Percentiles rank a stretch among this genome's conserved stretches.
Conservation (phyloP, 345 rosid genomes). For the Sonneratia caseolaris region DNA sequence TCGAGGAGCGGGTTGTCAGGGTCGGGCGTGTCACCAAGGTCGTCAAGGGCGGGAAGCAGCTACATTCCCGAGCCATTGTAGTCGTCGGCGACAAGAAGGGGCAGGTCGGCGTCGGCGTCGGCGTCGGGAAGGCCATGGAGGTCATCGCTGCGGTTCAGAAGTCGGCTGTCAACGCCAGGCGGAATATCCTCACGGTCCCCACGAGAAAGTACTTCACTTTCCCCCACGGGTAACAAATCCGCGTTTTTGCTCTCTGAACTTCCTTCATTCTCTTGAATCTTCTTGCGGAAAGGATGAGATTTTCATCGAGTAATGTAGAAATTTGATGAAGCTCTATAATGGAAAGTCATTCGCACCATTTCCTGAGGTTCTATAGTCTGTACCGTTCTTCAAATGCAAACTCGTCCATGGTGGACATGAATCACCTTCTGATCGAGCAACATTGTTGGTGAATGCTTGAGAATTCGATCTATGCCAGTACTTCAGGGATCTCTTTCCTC, state of each 20-base stretch:
- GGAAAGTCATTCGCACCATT: background rate
- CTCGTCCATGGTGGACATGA: background rate
- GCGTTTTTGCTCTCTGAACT: background rate
- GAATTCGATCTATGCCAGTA: background rate
- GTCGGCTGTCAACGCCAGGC: conserved; percentile 63
- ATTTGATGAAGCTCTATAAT: no score
- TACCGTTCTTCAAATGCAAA: background rate
- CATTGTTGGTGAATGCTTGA: background rate
- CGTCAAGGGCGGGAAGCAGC: conserved; percentile 85
- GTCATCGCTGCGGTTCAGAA: conserved; percentile 73
- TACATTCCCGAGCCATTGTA: conserved; percentile 71
- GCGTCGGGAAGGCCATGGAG: conserved; percentile 81
- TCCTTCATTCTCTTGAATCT: background rate
- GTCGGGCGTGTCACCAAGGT: conserved; percentile 78
- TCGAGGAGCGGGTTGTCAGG: conserved; percentile 85
- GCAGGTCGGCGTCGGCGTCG: conserved; percentile 81
- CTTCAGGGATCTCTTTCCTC: background rate
- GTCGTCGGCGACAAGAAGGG: conserved; percentile 85
- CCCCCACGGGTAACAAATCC: conserved; percentile 50
- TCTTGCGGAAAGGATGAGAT: background rate
- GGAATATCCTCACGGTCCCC: conserved; percentile 66
- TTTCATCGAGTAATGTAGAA: no score
- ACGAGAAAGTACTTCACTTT: conserved; percentile 86
- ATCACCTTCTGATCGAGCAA: background rate
- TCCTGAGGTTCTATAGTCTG: no score